These are phyloP conservation scores for Erigeron philadelphicus DNA, from an alignment of 140 eudicot genomes.

Conservation along the genomic window DNA sequence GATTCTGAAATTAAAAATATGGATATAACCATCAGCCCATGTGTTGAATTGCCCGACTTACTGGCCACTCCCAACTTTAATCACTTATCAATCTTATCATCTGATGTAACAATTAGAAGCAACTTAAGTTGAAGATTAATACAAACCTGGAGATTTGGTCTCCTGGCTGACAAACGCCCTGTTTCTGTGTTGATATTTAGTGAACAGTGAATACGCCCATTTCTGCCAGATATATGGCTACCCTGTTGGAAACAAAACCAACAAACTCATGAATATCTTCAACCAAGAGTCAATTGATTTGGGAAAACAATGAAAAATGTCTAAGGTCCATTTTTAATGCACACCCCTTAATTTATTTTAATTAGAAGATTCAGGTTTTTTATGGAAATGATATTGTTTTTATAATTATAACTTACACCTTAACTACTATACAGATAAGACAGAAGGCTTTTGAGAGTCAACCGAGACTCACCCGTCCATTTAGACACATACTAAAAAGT, in stretches of 20 bases:
- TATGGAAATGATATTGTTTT: too few species aligned
- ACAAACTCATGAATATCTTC: conserved; percentile 1
- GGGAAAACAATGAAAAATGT: too few species aligned
- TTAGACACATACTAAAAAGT: too few species aligned
- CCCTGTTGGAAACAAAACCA: conserved; percentile 48
- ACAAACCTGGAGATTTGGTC: conserved; percentile 95
- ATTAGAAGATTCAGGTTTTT: too few species aligned
- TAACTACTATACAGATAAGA: too few species aligned
- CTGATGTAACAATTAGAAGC: not conserved
- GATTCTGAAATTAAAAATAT: conserved; percentile 49
- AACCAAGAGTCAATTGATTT: not conserved
- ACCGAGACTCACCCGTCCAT: too few species aligned
- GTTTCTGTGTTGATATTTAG: conserved; percentile 94
- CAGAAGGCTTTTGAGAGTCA: too few species aligned
- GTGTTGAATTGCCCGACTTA: not conserved
- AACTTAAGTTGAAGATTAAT: not conserved
- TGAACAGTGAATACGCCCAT: conserved; percentile 93
- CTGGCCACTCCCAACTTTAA: too few species aligned
- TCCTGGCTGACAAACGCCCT: conserved; percentile 87
- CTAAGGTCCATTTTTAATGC: too few species aligned
- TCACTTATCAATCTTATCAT: not conserved
- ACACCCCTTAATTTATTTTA: too few species aligned
- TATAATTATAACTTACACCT: too few species aligned
- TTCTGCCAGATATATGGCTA: conserved; percentile 62
- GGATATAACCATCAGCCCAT: not conserved